Percentiles rank a stretch among this genome's conserved stretches.
These are phyloP conservation scores for Colletotrichum eleusines DNA, from an alignment of 2,329 filamentous ascomycete species.

Conservation along the genomic window DNA sequence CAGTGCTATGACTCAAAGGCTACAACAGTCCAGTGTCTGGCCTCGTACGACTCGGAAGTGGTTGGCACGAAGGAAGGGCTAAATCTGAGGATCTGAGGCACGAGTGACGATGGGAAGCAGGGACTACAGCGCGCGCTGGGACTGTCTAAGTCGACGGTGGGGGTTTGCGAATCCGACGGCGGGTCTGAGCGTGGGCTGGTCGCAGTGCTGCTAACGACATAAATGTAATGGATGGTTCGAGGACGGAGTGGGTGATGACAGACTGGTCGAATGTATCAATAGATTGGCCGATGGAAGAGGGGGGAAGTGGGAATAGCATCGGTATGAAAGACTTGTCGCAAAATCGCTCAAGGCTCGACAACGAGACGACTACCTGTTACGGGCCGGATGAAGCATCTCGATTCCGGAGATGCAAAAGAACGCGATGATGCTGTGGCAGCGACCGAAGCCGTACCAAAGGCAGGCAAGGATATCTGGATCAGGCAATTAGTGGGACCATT, in stretches of 20 bases:
- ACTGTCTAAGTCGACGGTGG: constrained; percentile 20
- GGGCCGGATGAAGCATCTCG: constrained; percentile 24
- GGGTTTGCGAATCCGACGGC: constrained; percentile 13
- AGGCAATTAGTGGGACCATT: constrained; percentile 29
- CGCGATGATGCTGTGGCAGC: constrained; percentile 30
- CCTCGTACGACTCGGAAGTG: not conserved
- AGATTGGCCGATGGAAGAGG: not conserved
- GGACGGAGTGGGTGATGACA: constrained; percentile 2
- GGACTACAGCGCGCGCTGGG: constrained; percentile 17
- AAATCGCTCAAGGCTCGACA: not conserved
- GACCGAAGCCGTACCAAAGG: not conserved
- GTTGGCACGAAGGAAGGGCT: constrained; percentile 18
- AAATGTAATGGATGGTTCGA: constrained; percentile 13
- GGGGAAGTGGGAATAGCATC: not conserved
- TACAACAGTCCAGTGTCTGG: not conserved
- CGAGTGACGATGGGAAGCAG: constrained; percentile 9
- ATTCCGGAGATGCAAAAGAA: constrained; percentile 11
- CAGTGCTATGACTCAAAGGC: not conserved
- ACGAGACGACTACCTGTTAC: constrained; percentile 8
- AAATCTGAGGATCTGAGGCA: constrained; percentile 1
- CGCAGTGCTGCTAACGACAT: constrained; percentile 7
- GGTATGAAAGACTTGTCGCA: constrained; percentile 14
- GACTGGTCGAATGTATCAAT: not conserved
- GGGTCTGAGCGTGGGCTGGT: constrained; percentile 20
- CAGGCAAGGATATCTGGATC: constrained; percentile 14